Conservation (phyloP, 164 flowering plant genomes). For the Chloranthus sessilifolius region DNA sequence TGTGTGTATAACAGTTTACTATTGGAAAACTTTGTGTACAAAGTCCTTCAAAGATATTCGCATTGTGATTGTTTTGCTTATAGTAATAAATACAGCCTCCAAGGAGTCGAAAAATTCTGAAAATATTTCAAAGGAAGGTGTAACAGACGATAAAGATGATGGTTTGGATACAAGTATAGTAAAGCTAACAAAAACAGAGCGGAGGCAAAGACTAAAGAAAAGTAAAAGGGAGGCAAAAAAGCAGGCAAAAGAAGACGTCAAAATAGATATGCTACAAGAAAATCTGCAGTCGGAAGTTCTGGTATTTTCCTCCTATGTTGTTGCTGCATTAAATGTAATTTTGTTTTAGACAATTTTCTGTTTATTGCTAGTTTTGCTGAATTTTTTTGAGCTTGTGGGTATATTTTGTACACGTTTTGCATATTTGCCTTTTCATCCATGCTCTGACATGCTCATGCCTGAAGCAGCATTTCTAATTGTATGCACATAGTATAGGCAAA, state of each 20-base stretch:
- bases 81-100: conserved; percentile 27
- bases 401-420: too few relatives aligned
- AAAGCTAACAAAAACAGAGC: conserved; percentile 72
- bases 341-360: background rate
- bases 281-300: conserved; percentile 64
- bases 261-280: conserved; percentile 19
- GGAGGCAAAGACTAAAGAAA: conserved; percentile 75
- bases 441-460: too few relatives aligned
- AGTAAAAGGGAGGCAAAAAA: conserved; percentile 71
- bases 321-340: background rate
- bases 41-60: background rate
- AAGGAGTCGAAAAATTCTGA: conserved; percentile 29
- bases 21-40: too few relatives aligned
- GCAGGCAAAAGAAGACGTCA: conserved; percentile 41
- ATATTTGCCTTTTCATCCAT: too few relatives aligned
- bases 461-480: too few relatives aligned
- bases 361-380: background rate
- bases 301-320: conserved; percentile 31
- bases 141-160: conserved; percentile 23
- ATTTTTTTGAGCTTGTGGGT: too few relatives aligned
- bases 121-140: conserved; percentile 27
- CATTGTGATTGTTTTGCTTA: background rate
- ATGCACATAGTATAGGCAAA: too few relatives aligned
- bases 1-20: too few relatives aligned
- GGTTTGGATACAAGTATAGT: conserved; percentile 26